phyloP scores from a whole-genome alignment of 371 early-diverging fungal genomes.

The Gilbertella persicaria region DNA sequence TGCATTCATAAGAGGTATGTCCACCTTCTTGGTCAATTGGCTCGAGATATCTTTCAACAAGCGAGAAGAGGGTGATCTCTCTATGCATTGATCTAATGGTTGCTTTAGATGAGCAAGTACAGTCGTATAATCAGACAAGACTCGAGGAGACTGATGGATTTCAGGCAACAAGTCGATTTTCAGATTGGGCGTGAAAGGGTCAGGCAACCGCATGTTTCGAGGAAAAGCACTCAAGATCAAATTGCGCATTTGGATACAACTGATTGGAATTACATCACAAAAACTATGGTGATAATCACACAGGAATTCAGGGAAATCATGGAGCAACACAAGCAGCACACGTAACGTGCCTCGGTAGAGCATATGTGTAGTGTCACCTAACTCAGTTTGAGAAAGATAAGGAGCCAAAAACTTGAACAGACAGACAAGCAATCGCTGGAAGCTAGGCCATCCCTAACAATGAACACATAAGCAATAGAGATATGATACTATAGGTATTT shows the following conservation, averaged over 20 bases:
- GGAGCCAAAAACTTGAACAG: slow-evolving; percentile 87
- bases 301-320: slow-evolving; percentile 97
- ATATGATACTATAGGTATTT: slow-evolving; percentile 4
- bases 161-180: slow-evolving; percentile 90
- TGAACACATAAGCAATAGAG: slow-evolving; percentile 2
- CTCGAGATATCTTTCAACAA: slow-evolving; percentile 1
- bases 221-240: slow-evolving; percentile 94
- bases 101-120: slow-evolving; percentile 62
- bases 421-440: slow-evolving; percentile 79
- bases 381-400: slow-evolving; percentile 70
- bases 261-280: slow-evolving; percentile 89
- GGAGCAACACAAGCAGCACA: slow-evolving; percentile 88
- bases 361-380: slow-evolving; percentile 74
- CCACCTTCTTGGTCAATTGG: not conserved
- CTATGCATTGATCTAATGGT: slow-evolving; percentile 74
- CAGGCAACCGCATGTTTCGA: slow-evolving; percentile 91
- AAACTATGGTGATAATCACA: slow-evolving; percentile 91
- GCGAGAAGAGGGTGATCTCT: slow-evolving; percentile 38
- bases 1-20: slow-evolving; percentile 78
- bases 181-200: slow-evolving; percentile 94
- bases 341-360: slow-evolving; percentile 91
- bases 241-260: slow-evolving; percentile 94
- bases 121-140: slow-evolving; percentile 80
- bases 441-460: slow-evolving; percentile 81
- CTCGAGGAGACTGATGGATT: slow-evolving; percentile 78